Evolutionary conservation across 805 yeast genomes (phyloP), one percentile per base, ranked within the genome.

Genomic region (Candida vaughaniae): DNA sequence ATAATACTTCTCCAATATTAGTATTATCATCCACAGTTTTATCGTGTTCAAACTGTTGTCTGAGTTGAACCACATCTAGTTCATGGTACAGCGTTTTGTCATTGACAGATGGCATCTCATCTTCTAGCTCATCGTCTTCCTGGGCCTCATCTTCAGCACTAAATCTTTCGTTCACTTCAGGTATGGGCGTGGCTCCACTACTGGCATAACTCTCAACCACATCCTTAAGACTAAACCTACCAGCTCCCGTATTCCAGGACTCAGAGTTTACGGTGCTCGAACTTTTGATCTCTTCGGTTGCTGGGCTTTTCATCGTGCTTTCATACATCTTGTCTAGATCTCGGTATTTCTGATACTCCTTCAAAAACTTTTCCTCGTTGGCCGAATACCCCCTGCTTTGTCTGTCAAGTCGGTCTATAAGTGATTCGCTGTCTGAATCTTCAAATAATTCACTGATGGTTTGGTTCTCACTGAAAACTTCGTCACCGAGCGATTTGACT

Each of bases 381-480:
- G 52, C 46, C 20, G 51, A 52, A 46, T 45, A 45, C 15, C 55
- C 55, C 35, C 38, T 53, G 31, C 36, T 25, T 25, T 44, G 37
- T 31, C 47, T 42, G 16, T 55, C 71, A 44, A 55, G 53, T 26
- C 45, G 29, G 16, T 53, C 57, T 8, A 43, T 10, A 8, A 40
- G 15, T 9, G 41, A 36, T 49, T 53, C 73, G 29, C 37, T 56
- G 49, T 47, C 74, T 46, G 42, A 62, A 41, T 46, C 66, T 6
- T 67, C 68, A 49, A 80, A 80, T 9, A 79, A 55, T 27, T 74
- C 77, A 33, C 69, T 72, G 1, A 73, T 62, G 1, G 66, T 60
- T 44, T 77, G 79, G 59, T 75, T 78, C 3, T 73, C 64, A 14
- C 66, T 62, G 27, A 75, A 62, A 2, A 66, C 67, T 15, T 70